Conservation (phyloP, 73 alveolate species). For the Tetrahymena thermophila region DNA sequence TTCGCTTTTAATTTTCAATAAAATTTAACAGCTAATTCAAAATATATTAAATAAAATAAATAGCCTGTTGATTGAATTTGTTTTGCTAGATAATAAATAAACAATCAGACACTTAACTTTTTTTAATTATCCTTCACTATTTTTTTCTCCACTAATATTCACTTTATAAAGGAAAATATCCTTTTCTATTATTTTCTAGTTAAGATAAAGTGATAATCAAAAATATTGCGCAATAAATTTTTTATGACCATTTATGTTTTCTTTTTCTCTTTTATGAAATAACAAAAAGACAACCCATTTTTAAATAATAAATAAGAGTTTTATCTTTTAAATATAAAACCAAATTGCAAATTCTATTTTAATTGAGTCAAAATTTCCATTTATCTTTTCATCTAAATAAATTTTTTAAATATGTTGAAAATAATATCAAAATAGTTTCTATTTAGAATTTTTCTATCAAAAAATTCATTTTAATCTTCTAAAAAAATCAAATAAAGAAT, state of each 20-base stretch:
- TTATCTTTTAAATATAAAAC: no score
- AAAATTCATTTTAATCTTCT: no score
- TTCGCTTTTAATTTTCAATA: not conserved
- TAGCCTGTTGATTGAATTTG: not conserved
- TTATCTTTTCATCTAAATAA: no score
- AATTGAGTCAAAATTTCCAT: no score
- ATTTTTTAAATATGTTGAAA: no score
- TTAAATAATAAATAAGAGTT: no score
- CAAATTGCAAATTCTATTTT: no score
- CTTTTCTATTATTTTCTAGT: not conserved
- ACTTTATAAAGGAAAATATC: not conserved
- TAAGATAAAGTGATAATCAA: not conserved
- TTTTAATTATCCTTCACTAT: not conserved
- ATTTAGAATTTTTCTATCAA: not conserved
- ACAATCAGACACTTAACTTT: not conserved
- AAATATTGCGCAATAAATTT: not conserved
- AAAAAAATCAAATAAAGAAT: no score
- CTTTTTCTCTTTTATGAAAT: no score
- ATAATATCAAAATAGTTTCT: not conserved
- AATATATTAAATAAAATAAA: not conserved
- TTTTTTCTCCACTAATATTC: not conserved
- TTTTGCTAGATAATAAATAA: not conserved
- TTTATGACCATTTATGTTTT: not conserved
- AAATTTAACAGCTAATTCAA: not conserved
- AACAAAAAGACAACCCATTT: no score